These are phyloP conservation scores for Hsuehochloa calcarea DNA, from an alignment of 176 grass and related monocot species.

Conservation along the genomic window DNA sequence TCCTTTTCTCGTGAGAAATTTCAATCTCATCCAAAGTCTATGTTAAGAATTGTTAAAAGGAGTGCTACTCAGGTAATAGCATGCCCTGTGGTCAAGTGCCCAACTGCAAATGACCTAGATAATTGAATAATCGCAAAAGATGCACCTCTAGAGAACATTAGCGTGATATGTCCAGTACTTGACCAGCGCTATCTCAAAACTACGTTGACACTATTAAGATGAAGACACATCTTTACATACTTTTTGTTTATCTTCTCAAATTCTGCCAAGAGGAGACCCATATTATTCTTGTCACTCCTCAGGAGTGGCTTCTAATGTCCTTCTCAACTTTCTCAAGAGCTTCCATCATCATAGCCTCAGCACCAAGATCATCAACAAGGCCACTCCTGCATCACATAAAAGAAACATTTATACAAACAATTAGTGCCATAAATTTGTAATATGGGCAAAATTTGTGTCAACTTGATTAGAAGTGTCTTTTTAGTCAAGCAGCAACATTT, in stretches of 20 bases:
- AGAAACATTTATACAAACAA: not conserved
- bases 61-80: not conserved
- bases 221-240: constrained; percentile 46
- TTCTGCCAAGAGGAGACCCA: constrained; percentile 68
- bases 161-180: not conserved
- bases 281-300: constrained; percentile 93
- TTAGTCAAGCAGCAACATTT: not conserved
- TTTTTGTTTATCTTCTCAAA: constrained; percentile 93
- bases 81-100: not conserved
- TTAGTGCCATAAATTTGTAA: not conserved
- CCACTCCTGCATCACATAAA: constrained; percentile 62
- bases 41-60: not conserved
- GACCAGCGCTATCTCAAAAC: constrained; percentile 2
- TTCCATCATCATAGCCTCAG: constrained; percentile 84
- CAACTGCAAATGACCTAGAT: not conserved
- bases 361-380: constrained; percentile 65
- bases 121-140: not conserved
- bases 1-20: not conserved
- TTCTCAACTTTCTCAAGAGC: constrained; percentile 93
- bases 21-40: not conserved
- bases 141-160: not conserved
- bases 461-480: not conserved
- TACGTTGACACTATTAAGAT: not conserved
- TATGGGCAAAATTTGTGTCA: not conserved
- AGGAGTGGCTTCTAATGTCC: constrained; percentile 88